Conservation (phyloP, 192 early-diverging fungal genomes). For the Gaertneriomyces sp. region DNA sequence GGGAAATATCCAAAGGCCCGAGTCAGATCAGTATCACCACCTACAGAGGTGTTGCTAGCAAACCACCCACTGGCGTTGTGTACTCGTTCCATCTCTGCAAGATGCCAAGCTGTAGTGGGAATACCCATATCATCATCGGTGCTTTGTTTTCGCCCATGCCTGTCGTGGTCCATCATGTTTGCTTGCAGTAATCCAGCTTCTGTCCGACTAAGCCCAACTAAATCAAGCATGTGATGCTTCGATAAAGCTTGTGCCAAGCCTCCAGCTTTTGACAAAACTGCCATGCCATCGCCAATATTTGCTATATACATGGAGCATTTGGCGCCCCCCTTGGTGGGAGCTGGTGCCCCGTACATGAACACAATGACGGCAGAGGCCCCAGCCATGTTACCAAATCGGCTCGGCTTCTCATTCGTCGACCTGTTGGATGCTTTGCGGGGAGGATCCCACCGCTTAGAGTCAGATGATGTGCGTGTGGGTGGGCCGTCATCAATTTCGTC, state of each 20-base stretch:
- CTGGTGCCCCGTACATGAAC: slow-evolving; percentile 64
- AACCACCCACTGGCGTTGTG: slow-evolving; percentile 78
- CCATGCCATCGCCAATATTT: slow-evolving; percentile 81
- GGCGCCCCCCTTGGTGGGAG: slow-evolving; percentile 5
- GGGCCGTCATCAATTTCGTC: slow-evolving; percentile 26
- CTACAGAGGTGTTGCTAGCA: slow-evolving; percentile 67
- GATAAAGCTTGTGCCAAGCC: slow-evolving; percentile 66
- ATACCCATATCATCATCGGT: neutral
- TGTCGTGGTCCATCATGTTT: neutral
- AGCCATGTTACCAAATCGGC: slow-evolving; percentile 1
- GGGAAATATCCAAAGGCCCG: slow-evolving; percentile 85
- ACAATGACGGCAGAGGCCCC: slow-evolving; percentile 80
- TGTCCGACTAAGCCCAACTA: slow-evolving; percentile 18
- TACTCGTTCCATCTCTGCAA: slow-evolving; percentile 63
- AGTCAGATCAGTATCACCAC: slow-evolving; percentile 71
- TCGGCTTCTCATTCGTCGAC: neutral
- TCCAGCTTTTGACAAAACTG: slow-evolving; percentile 71
- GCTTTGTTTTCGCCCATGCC: neutral
- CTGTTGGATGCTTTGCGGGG: slow-evolving; percentile 24
- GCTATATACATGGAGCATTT: slow-evolving; percentile 71
- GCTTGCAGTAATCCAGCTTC: slow-evolving; percentile 7
- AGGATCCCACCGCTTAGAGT: slow-evolving; percentile 4
- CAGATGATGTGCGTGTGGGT: slow-evolving; percentile 10
- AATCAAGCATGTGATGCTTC: slow-evolving; percentile 62
- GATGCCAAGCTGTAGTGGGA: slow-evolving; percentile 9